Base-by-base conservation (phyloP, 78 protist genomes). In the Isochrysis galbana region DNA sequence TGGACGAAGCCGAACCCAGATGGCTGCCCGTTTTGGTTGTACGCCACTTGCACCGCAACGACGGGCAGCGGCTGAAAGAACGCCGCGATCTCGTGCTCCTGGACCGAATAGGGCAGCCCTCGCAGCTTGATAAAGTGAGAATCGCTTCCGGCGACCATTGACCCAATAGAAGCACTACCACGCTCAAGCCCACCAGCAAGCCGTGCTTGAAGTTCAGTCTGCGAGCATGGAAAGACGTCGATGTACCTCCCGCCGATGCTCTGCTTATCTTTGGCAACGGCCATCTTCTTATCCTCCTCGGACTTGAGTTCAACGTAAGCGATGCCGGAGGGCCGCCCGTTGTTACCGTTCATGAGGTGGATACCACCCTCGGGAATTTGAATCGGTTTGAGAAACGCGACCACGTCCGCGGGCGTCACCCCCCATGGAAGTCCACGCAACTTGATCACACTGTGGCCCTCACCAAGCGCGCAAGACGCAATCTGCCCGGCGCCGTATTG, bases 161-260 rank as follows among this genome's bases (percentile, higher is more conserved):
- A 54, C 67, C 10, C 10, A 19, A 54, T 10, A 19, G 67, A 54
- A 54, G 67, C 10, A 19, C 67, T 10, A 54, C 10, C 67, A 19
- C 67, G 67, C 32, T 54, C 67, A 19, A 10, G 67, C 67, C 67
- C 32, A 54, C 32, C 67, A 54, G 67, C 67, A 10, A n/a, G n/a
- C 32, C 67, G 67, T 19, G 19, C 83, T 44, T 32, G 38, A 10
- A 22, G 44, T 25, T 42, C 7, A 5, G 86, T 36, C 67, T 29
- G 38, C 84, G 67, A 54, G 67, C 67, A 54, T 19, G 67, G 36
- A 42, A 47, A 90, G 82, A 90, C 19, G 5, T 90, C 92, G 54
- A 90, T 26, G 78, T 90, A 90, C 34, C 92, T 42, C 36, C 42
- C 14, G 41, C 92, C 92, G 36, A 90, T 90, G 92, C 5, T 36